Percentiles rank a stretch among this genome's conserved stretches.
Evolutionary conservation across 2,329 filamentous ascomycete species (phyloP).

Genomic region (Apiospora phragmitis): DNA sequence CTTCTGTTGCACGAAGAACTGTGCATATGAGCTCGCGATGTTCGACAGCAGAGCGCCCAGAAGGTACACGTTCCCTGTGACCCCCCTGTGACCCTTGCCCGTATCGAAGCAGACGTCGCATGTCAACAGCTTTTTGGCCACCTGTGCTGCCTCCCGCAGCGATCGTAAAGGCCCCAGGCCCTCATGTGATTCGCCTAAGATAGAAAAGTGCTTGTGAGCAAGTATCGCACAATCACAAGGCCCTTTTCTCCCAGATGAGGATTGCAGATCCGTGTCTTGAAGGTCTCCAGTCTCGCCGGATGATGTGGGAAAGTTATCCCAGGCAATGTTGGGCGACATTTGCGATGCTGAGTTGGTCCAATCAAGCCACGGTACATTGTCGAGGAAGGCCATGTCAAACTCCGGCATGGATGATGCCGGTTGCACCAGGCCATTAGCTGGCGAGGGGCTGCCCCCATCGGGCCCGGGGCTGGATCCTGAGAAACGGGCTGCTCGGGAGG

Average conservation of each 20-base stretch:
- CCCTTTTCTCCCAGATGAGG: background rate
- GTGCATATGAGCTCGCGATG: background rate
- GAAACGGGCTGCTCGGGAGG: background rate
- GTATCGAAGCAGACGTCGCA: background rate
- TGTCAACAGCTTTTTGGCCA: background rate
- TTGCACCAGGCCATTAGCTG: background rate
- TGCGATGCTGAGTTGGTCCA: slow-evolving; percentile 3
- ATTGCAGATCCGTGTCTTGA: background rate
- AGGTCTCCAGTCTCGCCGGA: background rate
- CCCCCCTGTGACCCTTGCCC: slow-evolving; percentile 1
- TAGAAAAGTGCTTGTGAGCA: background rate
- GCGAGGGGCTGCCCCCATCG: background rate
- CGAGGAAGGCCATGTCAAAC: background rate
- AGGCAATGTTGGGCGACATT: background rate
- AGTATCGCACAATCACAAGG: background rate
- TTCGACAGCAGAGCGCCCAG: background rate
- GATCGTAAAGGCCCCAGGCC: background rate
- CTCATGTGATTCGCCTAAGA: background rate
- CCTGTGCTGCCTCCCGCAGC: slow-evolving; percentile 5
- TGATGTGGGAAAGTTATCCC: slow-evolving; percentile 2
- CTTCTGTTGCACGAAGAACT: background rate
- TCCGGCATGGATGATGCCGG: background rate
- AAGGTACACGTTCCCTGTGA: background rate
- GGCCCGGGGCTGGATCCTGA: background rate
- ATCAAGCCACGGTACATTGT: background rate